Percentiles rank a stretch among this genome's conserved stretches.
These are phyloP conservation scores for Lojkania enalia DNA, from an alignment of 2,329 filamentous ascomycete species.

Conservation along the genomic window DNA sequence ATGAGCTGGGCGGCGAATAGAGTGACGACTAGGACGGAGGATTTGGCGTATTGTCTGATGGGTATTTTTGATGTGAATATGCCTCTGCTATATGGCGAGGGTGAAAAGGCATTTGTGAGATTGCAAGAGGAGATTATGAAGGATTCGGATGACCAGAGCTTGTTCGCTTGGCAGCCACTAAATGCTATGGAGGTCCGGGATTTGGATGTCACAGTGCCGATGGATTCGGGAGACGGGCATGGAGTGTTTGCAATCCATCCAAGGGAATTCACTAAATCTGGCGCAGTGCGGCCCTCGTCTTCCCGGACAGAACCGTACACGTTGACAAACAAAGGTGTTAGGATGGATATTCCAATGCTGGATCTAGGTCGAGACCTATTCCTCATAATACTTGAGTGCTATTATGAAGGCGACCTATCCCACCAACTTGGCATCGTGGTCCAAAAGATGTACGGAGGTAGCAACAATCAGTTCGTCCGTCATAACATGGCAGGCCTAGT, in stretches of 20 bases:
- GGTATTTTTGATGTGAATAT: constrained; percentile 14
- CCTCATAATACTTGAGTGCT: constrained; percentile 7
- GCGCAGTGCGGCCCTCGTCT: not conserved
- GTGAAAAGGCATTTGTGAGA: constrained; percentile 4
- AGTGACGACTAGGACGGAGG: constrained; percentile 15
- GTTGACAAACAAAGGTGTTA: constrained; percentile 12
- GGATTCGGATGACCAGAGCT: constrained; percentile 6
- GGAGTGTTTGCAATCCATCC: constrained; percentile 10
- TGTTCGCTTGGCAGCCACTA: constrained; percentile 9
- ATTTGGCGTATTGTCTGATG: constrained; percentile 17
- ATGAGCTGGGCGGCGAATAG: constrained; percentile 16
- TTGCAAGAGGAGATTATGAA: constrained; percentile 13
- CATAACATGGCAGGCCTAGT: constrained; percentile 4
- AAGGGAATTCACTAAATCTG: constrained; percentile 8
- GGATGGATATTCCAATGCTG: constrained; percentile 9
- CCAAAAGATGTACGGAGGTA: constrained; percentile 5
- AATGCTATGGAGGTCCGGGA: constrained; percentile 1
- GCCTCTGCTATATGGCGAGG: constrained; percentile 11
- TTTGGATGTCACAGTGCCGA: not conserved
- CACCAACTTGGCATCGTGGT: constrained; percentile 7
- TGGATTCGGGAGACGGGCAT: not conserved
- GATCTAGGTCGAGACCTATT: not conserved
- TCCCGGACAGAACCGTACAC: constrained; percentile 9
- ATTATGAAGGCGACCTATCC: constrained; percentile 5
- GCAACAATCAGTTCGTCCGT: constrained; percentile 8